phyloP scores from a whole-genome alignment of 495 filamentous ascomycete genomes.

The Venustampulla echinocandica region DNA sequence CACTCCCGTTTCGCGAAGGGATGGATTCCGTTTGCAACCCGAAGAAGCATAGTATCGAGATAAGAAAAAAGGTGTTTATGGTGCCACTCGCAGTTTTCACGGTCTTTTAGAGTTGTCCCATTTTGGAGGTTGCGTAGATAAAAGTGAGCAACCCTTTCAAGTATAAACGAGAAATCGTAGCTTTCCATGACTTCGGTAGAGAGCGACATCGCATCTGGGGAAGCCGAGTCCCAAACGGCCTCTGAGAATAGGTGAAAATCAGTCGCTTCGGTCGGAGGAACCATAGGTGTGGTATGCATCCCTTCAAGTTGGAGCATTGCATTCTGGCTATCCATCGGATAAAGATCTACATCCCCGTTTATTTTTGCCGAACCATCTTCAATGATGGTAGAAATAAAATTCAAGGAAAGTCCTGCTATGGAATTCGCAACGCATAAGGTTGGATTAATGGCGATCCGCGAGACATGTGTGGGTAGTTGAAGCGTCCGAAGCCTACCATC shows the following conservation, averaged over 20 bases:
- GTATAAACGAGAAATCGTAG: not conserved
- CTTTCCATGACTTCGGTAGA: not conserved
- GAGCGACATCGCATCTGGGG: not conserved
- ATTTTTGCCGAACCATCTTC: not conserved
- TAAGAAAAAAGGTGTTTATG: no score
- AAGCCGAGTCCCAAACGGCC: not conserved
- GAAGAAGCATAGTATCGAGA: not conserved
- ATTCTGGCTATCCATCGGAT: not conserved
- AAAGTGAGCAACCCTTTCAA: not conserved
- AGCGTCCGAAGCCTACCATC: conserved; percentile 26
- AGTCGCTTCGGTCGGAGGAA: not conserved
- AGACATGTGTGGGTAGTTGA: conserved; percentile 27
- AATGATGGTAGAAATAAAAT: not conserved
- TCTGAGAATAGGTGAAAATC: conserved; percentile 3
- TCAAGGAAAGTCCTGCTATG: not conserved
- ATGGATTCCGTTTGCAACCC: conserved; percentile 1
- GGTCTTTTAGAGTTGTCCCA: not conserved
- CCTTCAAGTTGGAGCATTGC: conserved; percentile 25
- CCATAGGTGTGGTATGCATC: not conserved
- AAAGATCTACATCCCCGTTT: conserved; percentile 23
- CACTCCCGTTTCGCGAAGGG: conserved; percentile 1
- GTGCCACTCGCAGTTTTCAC: no score
- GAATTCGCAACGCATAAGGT: not conserved
- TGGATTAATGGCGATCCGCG: conserved; percentile 19
- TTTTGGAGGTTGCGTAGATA: conserved; percentile 7